Evolutionary conservation across 208 protist species (phyloP).

Genomic region (Histomonas meleagridis): DNA sequence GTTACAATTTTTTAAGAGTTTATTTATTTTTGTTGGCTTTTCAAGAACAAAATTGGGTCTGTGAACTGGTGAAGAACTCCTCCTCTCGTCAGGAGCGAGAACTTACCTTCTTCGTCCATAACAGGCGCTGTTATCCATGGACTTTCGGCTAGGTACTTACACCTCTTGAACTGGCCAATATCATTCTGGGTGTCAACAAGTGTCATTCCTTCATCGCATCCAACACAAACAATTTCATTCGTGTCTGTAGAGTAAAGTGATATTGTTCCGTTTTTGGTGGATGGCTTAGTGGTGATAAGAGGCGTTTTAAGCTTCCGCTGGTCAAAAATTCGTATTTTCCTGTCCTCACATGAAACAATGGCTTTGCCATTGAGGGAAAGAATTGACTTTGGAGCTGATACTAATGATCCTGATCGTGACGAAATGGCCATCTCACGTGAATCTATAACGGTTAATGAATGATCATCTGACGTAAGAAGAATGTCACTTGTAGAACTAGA

Average conservation of each 20-base stretch:
- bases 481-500: too few species aligned
- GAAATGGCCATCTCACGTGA: not conserved
- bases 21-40: too few species aligned
- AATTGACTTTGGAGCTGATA: not conserved
- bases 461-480: not conserved
- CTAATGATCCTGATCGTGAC: not conserved
- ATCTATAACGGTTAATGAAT: not conserved
- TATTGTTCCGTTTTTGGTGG: not conserved
- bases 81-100: not conserved
- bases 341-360: not conserved
- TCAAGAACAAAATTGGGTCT: not conserved
- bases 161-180: slow-evolving; percentile 14
- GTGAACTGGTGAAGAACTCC: not conserved
- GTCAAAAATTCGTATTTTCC: not conserved
- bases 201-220: slow-evolving; percentile 32
- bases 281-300: not conserved
- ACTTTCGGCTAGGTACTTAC: not conserved
- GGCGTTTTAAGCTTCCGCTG: not conserved
- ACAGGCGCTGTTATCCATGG: not conserved
- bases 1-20: too few species aligned
- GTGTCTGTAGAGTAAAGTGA: not conserved
- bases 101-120: not conserved
- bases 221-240: not conserved
- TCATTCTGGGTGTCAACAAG: not conserved
- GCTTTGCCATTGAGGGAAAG: too few species aligned